Evolutionary conservation across 805 yeast genomes (phyloP).

Genomic region (Saccharomyces paradoxus): DNA sequence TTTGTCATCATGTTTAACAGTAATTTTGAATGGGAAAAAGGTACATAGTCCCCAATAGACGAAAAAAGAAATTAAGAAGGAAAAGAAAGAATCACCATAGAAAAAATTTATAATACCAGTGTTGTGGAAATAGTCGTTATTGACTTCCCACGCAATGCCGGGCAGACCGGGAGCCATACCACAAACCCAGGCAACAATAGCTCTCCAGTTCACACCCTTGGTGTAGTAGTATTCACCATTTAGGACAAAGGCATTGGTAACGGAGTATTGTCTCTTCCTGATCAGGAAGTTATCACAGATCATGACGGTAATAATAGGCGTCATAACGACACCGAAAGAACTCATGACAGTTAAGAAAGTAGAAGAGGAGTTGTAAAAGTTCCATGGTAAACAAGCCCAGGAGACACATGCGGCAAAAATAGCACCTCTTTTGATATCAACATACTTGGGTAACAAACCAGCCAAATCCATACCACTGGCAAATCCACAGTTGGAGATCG

Average conservation of each 20-base stretch:
- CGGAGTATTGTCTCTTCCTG: slow-evolving; percentile 31
- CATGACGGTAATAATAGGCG: slow-evolving; percentile 35
- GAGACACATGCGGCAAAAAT: slow-evolving; percentile 30
- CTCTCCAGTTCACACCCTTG: too few relatives aligned
- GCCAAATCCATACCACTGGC: too few relatives aligned
- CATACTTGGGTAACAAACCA: slow-evolving; percentile 26
- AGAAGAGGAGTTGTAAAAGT: slow-evolving; percentile 31
- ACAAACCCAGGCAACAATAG: too few relatives aligned
- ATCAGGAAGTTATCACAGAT: slow-evolving; percentile 36
- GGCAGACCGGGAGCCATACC: slow-evolving; percentile 22
- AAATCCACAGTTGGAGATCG: too few relatives aligned
- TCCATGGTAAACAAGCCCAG: slow-evolving; percentile 34
- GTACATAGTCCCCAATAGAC: slow-evolving; percentile 30
- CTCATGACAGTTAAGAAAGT: slow-evolving; percentile 34
- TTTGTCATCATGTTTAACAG: slow-evolving; percentile 31
- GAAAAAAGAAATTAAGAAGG: slow-evolving; percentile 35
- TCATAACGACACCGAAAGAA: slow-evolving; percentile 33
- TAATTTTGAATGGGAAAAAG: slow-evolving; percentile 32
- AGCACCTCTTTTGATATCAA: slow-evolving; percentile 37
- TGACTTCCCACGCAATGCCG: slow-evolving; percentile 36
- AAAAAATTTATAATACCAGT: slow-evolving; percentile 37
- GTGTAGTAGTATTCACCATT: slow-evolving; percentile 28
- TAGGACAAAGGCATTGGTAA: slow-evolving; percentile 24
- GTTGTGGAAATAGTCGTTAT: slow-evolving; percentile 19
- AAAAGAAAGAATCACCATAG: slow-evolving; percentile 38